A percentile compares a stretch with the other conserved stretches of the same genome.
Evolutionary conservation across 2,329 filamentous ascomycete genomes (phyloP).

Genomic region (Epichloe sibirici): DNA sequence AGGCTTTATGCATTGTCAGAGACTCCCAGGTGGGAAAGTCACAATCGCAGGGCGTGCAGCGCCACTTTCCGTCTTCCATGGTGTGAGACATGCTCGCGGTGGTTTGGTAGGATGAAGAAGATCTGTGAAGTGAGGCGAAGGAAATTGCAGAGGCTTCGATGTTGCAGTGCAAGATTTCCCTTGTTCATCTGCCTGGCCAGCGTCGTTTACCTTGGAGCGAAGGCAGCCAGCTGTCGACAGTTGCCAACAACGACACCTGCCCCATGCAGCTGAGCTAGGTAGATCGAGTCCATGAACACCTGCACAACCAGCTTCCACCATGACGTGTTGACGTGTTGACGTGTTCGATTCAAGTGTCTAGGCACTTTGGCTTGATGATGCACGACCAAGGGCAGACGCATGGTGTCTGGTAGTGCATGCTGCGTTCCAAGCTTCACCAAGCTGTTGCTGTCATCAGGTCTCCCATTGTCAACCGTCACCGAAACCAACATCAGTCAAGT

Average conservation of each 20-base stretch:
- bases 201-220: background rate
- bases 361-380: too few species aligned
- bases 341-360: too few species aligned
- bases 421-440: too few species aligned
- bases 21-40: constrained; percentile 15
- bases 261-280: background rate
- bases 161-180: background rate
- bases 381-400: too few species aligned
- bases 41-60: constrained; percentile 19
- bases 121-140: background rate
- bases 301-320: too few species aligned
- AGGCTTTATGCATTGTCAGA: constrained; percentile 18
- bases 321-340: too few species aligned
- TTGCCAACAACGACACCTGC: background rate
- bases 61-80: constrained; percentile 7
- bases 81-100: background rate
- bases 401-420: too few species aligned
- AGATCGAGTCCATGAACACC: too few species aligned
- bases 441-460: too few species aligned
- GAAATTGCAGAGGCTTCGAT: background rate
- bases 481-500: too few species aligned
- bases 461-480: too few species aligned
- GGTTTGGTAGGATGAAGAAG: background rate
- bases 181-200: background rate
- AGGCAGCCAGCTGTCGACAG: background rate